Percentiles rank a stretch among this genome's conserved stretches.
These are phyloP conservation scores for Fraxinus albicans DNA, from an alignment of 305 asterid species.

Conservation along the genomic window DNA sequence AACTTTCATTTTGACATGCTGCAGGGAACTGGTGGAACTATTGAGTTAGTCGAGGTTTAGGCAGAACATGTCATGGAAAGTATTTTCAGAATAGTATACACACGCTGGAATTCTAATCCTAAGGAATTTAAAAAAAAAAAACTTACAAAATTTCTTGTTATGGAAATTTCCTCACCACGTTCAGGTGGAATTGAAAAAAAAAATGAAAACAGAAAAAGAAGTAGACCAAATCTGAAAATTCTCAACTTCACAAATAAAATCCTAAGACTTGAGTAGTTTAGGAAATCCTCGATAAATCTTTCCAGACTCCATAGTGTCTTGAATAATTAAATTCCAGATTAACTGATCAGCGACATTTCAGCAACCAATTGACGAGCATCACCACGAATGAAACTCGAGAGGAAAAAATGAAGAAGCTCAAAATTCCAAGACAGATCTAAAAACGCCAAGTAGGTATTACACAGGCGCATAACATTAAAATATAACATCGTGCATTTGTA, in stretches of 20 bases:
- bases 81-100: not conserved
- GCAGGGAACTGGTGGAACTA: constrained; percentile 18
- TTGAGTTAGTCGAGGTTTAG: not conserved
- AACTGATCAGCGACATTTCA: constrained; percentile 1
- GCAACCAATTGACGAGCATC: constrained; percentile 7
- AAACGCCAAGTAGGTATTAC: not conserved
- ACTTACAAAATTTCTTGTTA: not conserved
- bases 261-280: not conserved
- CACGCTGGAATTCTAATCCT: not conserved
- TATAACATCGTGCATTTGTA: not conserved
- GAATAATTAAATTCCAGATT: not conserved
- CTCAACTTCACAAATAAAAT: constrained; percentile 11
- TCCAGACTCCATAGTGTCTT: not conserved
- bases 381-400: constrained; percentile 4
- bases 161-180: not conserved
- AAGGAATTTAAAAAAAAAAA: not conserved
- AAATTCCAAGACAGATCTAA: constrained; percentile 5
- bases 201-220: not conserved
- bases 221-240: not conserved
- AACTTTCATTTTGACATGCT: constrained; percentile 1
- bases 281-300: not conserved
- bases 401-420: not conserved
- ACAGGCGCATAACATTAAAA: not conserved
- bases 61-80: not conserved
- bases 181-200: not conserved